A percentile compares a stretch with the other conserved stretches of the same genome.
Evolutionary conservation across 73 alveolate genomes (phyloP).

Genomic region (Paraurostyla sp.): DNA sequence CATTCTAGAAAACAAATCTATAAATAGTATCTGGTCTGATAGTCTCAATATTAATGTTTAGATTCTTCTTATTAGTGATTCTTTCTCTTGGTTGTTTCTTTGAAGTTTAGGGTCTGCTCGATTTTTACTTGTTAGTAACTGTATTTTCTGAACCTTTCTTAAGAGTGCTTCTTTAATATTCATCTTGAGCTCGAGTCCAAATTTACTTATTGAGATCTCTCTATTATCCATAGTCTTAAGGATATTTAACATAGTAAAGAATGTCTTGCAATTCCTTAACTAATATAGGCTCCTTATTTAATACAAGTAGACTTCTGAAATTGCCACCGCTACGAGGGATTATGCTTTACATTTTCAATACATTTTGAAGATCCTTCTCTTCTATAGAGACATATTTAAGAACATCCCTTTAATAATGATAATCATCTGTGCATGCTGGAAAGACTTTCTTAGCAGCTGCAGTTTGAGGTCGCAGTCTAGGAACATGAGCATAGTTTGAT

Average conservation of each 20-base stretch:
- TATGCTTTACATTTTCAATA: neutral
- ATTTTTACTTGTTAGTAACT: neutral
- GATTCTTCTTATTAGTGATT: neutral
- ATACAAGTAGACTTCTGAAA: neutral
- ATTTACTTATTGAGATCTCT: neutral
- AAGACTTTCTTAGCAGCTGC: slow-evolving; percentile 21
- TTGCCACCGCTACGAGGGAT: slow-evolving; percentile 41
- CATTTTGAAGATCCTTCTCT: neutral
- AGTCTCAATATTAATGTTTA: neutral
- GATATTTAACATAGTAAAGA: neutral
- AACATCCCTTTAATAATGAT: slow-evolving; percentile 9
- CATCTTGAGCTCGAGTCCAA: neutral
- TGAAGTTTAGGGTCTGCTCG: neutral
- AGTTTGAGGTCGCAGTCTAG: slow-evolving; percentile 29
- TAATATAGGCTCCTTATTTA: neutral
- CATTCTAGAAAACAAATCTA: neutral
- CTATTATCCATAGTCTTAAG: slow-evolving; percentile 10
- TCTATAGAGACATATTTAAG: neutral
- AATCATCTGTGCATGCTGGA: slow-evolving; percentile 34
- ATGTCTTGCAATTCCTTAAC: slow-evolving; percentile 34
- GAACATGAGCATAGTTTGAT: slow-evolving; percentile 4
- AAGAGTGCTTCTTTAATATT: neutral
- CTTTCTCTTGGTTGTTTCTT: slow-evolving; percentile 32
- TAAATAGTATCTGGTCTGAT: slow-evolving; percentile 34
- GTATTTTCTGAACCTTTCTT: neutral